Percentiles rank a stretch among this genome's conserved stretches.
phyloP scores from a whole-genome alignment of 768 basidiomycete species.

The Pseudohyphozyma bogoriensis region DNA sequence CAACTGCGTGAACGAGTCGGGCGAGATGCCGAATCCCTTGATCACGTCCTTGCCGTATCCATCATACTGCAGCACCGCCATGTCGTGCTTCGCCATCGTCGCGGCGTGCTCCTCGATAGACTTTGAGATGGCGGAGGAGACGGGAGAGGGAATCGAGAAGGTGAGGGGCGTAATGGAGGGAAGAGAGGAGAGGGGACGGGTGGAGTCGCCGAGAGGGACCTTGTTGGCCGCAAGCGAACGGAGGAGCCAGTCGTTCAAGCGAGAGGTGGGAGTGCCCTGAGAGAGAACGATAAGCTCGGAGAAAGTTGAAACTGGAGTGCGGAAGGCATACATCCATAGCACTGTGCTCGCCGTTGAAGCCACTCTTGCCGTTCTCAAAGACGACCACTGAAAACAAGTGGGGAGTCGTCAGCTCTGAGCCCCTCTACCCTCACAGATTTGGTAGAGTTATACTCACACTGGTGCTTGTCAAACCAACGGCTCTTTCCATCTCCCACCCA shows the following conservation, averaged over 20 bases:
- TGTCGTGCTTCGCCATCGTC: slow-evolving; percentile 65
- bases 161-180: slow-evolving; percentile 42
- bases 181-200: slow-evolving; percentile 31
- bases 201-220: slow-evolving; percentile 54
- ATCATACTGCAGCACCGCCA: slow-evolving; percentile 74
- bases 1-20: slow-evolving; percentile 91
- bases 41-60: slow-evolving; percentile 80
- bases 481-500: slow-evolving; percentile 89
- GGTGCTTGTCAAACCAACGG: slow-evolving; percentile 94
- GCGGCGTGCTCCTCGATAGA: slow-evolving; percentile 63
- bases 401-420: not conserved
- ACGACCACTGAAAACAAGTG: slow-evolving; percentile 62
- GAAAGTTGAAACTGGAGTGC: slow-evolving; percentile 2
- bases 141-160: slow-evolving; percentile 56
- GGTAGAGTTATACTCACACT: slow-evolving; percentile 50
- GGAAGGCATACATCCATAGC: slow-evolving; percentile 48
- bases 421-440: not conserved
- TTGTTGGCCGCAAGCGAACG: slow-evolving; percentile 62
- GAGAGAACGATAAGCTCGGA: slow-evolving; percentile 43
- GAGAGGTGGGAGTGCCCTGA: slow-evolving; percentile 79
- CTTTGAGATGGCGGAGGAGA: slow-evolving; percentile 47
- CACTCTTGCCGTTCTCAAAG: slow-evolving; percentile 87
- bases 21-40: slow-evolving; percentile 49
- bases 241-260: slow-evolving; percentile 88
- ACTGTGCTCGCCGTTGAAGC: slow-evolving; percentile 55